These are phyloP conservation scores for Torrubiellomyces zombiae DNA, from an alignment of 2,329 filamentous ascomycete genomes.

Conservation along the genomic window DNA sequence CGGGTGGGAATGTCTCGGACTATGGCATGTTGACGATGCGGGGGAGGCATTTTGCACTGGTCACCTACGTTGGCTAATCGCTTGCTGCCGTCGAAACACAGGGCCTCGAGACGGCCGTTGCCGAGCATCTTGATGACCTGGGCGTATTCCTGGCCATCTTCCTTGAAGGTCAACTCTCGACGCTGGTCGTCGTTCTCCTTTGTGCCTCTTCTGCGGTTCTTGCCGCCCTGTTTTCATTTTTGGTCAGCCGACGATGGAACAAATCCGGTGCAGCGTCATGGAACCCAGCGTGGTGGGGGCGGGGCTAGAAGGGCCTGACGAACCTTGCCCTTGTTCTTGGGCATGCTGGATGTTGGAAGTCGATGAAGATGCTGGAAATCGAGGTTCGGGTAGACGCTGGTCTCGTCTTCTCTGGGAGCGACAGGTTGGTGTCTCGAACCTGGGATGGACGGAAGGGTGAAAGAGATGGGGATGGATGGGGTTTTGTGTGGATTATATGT, in stretches of 20 bases:
- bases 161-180: slow-evolving; percentile 96
- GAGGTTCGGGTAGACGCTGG: not conserved
- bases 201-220: slow-evolving; percentile 97
- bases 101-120: slow-evolving; percentile 80
- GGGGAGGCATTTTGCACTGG: not conserved
- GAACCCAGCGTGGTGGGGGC: slow-evolving; percentile 15
- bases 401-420: too few species aligned
- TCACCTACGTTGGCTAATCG: slow-evolving; percentile 23
- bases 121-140: slow-evolving; percentile 73
- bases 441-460: not conserved
- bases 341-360: slow-evolving; percentile 42
- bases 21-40: too few species aligned
- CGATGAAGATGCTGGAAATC: not conserved
- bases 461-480: not conserved
- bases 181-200: slow-evolving; percentile 99
- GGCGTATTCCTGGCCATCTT: slow-evolving; percentile 66
- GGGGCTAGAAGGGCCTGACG: slow-evolving; percentile 14
- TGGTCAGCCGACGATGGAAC: slow-evolving; percentile 6
- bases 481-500: too few species aligned
- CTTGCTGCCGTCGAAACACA: slow-evolving; percentile 75
- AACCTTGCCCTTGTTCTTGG: slow-evolving; percentile 99
- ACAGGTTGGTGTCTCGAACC: not conserved
- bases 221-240: slow-evolving; percentile 56
- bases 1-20: too few species aligned
- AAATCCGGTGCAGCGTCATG: too few species aligned